A percentile compares a stretch with the other conserved stretches of the same genome.
Conservation (phyloP, 192 early-diverging fungal species). For the Entomortierella parvispora region DNA sequence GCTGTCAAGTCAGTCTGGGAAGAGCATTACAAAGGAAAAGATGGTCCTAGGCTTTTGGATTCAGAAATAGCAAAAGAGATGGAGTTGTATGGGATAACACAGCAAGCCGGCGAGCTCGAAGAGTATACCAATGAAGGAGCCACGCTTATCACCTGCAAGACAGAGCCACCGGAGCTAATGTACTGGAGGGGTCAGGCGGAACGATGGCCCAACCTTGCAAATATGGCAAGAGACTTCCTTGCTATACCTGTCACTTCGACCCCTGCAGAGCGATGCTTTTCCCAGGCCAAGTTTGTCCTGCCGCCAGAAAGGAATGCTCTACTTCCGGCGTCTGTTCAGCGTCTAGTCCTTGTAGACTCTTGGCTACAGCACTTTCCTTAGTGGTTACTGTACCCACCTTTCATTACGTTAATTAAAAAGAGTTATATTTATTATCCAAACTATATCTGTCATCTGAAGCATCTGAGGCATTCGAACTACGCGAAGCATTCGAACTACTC, state of each 20-base stretch:
- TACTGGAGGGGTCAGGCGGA: conserved; percentile 9
- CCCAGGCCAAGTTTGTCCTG: conserved; percentile 16
- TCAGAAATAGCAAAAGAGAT: conserved; percentile 2
- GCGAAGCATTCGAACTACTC: too few relatives aligned
- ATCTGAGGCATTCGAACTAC: too few relatives aligned
- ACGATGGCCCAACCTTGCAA: conserved; percentile 17
- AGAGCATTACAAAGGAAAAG: conserved; percentile 13
- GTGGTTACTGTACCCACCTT: too few relatives aligned
- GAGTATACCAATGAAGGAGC: conserved; percentile 16
- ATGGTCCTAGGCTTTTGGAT: conserved; percentile 1
- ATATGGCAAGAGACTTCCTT: conserved; percentile 17
- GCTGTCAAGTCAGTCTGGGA: conserved; percentile 1
- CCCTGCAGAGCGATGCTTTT: conserved; percentile 18
- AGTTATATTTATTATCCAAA: background rate
- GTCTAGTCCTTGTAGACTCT: conserved; percentile 15
- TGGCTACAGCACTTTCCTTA: conserved; percentile 11
- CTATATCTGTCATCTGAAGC: background rate
- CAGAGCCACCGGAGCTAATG: conserved; percentile 12
- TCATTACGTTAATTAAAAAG: too few relatives aligned
- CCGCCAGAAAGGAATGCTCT: conserved; percentile 21
- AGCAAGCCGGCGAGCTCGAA: conserved; percentile 12
- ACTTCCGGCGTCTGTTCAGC: background rate
- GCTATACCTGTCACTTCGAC: conserved; percentile 27
- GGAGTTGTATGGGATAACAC: conserved; percentile 9
- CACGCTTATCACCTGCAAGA: background rate